Percentiles rank a stretch among this genome's conserved stretches.
phyloP scores from a whole-genome alignment of 2,329 filamentous ascomycete genomes.

The Penicillium sp. region DNA sequence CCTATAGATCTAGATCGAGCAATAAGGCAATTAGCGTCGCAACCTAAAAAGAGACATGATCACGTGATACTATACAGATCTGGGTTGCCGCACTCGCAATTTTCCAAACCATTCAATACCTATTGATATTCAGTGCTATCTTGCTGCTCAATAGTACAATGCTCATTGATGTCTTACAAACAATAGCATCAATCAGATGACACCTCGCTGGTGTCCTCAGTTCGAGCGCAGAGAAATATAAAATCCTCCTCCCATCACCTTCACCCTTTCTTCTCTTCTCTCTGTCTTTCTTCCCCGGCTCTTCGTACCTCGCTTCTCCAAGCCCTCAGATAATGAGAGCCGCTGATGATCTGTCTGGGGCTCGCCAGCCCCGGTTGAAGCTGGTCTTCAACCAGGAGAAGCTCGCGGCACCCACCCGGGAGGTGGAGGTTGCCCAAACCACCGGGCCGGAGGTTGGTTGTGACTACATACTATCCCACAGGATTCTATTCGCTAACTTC shows the following conservation, averaged over 20 bases:
- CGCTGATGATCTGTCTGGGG: not conserved
- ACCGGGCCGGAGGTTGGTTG: not conserved
- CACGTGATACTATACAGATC: slow-evolving; percentile 31
- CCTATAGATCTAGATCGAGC: not conserved
- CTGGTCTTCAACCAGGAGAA: not conserved
- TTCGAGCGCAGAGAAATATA: not conserved
- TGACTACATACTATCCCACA: not conserved
- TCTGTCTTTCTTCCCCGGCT: not conserved
- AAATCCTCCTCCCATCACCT: not conserved
- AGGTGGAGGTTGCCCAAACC: not conserved
- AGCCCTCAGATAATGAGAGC: not conserved
- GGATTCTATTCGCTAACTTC: not conserved
- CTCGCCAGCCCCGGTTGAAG: not conserved
- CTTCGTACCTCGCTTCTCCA: not conserved
- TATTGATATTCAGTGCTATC: not conserved
- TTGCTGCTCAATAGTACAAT: not conserved
- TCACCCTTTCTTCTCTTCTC: not conserved
- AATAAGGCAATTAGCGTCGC: not conserved
- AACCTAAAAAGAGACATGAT: not conserved
- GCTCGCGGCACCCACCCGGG: not conserved
- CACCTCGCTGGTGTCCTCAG: not conserved
- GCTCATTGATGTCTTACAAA: not conserved
- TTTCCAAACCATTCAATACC: not conserved
- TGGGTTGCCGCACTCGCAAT: slow-evolving; percentile 11
- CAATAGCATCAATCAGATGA: not conserved